A percentile compares a stretch with the other conserved stretches of the same genome.
phyloP scores from a whole-genome alignment of 768 basidiomycete genomes.

The Kwoniella mangroviensis region DNA sequence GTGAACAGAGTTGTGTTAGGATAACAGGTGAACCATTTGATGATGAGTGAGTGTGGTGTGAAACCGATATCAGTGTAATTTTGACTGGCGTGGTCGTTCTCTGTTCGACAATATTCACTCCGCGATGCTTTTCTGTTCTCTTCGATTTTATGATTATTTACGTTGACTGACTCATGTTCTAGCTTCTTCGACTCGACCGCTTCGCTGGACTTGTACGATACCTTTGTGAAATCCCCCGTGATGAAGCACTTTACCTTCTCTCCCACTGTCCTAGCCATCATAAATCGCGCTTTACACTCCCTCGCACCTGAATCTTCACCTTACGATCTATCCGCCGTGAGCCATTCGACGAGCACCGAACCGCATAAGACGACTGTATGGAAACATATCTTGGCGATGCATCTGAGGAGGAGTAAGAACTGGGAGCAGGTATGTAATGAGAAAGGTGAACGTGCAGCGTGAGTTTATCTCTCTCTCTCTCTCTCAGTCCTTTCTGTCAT shows the following conservation, averaged over 20 bases:
- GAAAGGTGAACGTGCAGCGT: slow-evolving; percentile 43
- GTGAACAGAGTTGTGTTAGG: slow-evolving; percentile 45
- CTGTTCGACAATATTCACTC: too few relatives aligned
- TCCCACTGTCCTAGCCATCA: slow-evolving; percentile 45
- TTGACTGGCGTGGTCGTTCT: too few relatives aligned
- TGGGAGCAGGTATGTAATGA: slow-evolving; percentile 46
- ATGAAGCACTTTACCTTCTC: slow-evolving; percentile 55
- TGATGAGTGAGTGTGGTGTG: slow-evolving; percentile 44
- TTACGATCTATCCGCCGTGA: slow-evolving; percentile 36
- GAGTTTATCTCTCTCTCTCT: slow-evolving; percentile 23
- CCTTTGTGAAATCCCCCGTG: slow-evolving; percentile 47
- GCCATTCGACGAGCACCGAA: slow-evolving; percentile 20
- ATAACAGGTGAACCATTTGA: slow-evolving; percentile 52
- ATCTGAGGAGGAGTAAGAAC: slow-evolving; percentile 44
- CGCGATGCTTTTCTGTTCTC: too few relatives aligned
- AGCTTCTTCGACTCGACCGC: slow-evolving; percentile 55
- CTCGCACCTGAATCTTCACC: slow-evolving; percentile 40
- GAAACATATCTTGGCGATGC: slow-evolving; percentile 54
- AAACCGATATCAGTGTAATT: too few relatives aligned
- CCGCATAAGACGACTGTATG: slow-evolving; percentile 31
- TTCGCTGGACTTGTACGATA: slow-evolving; percentile 45
- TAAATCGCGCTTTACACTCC: slow-evolving; percentile 42
- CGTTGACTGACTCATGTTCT: background rate
- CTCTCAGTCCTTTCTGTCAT: background rate
- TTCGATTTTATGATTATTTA: too few relatives aligned